These are phyloP conservation scores for Jatropha multifida DNA, from an alignment of 441 rosid genomes.

Conservation along the genomic window DNA sequence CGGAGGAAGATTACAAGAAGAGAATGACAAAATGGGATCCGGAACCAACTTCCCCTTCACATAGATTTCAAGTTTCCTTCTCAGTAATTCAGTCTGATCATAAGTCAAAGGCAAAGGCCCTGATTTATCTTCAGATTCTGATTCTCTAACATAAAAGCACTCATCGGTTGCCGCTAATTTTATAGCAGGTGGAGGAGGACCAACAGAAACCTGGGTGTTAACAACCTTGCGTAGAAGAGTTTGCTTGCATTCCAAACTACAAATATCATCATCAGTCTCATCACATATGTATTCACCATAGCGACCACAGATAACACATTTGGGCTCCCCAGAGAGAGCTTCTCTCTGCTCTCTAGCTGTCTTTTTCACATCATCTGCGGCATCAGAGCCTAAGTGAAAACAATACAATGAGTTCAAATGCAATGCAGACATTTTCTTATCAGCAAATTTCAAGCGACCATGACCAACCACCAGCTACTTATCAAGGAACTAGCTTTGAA, in stretches of 20 bases:
- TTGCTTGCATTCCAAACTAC: constrained; percentile 86
- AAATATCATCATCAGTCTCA: constrained; percentile 78
- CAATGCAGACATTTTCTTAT: not conserved
- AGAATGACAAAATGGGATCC: constrained; percentile 60
- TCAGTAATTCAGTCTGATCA: constrained; percentile 48
- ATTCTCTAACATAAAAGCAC: constrained; percentile 69
- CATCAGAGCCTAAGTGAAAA: constrained; percentile 22
- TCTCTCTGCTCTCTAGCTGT: constrained; percentile 66
- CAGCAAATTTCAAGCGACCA: not conserved
- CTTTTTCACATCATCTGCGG: constrained; percentile 51
- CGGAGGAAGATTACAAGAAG: constrained; percentile 58
- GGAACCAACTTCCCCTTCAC: constrained; percentile 56
- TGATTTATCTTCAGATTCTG: constrained; percentile 38
- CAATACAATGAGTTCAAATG: not conserved
- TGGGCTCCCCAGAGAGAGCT: constrained; percentile 68
- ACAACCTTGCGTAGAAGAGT: constrained; percentile 37
- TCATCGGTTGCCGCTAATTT: constrained; percentile 63
- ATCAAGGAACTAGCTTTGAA: not conserved
- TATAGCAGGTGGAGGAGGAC: constrained; percentile 23
- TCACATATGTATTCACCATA: constrained; percentile 91
- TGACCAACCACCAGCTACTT: too few species aligned
- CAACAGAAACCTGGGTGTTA: constrained; percentile 21
- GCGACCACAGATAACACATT: constrained; percentile 70
- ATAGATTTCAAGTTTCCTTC: constrained; percentile 65
- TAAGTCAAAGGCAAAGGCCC: constrained; percentile 28